Base-by-base conservation (phyloP, 192 early-diverging fungal species). In the Coemansia sp. region DNA sequence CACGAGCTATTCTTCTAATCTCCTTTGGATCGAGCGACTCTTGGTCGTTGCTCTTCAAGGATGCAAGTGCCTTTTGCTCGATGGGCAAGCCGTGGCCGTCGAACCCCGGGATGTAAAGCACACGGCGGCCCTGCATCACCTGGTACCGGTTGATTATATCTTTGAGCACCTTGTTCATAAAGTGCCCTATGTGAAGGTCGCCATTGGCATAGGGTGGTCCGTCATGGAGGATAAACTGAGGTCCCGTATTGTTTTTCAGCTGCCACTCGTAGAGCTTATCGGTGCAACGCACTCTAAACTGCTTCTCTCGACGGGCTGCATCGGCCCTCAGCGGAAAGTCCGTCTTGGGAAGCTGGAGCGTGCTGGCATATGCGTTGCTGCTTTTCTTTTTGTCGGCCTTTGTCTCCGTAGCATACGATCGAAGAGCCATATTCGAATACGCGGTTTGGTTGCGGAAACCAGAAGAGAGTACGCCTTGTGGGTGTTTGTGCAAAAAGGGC, bases 121-220 rank as follows among this genome's bases (percentile, higher is more conserved):
- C 87, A 53, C 80, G 84, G 27, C 79, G 77, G 26, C 88, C 88
- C 29, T 77, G 75, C 54, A 87, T 79, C 2, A 88, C 74, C 39
- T 84, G 80, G 59, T 88, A 82, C 18, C 88, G 79, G 55, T 87
- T 85, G 32, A 87, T 67, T 22, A 91, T 84, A 39, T 91, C 88
- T 62, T 91, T 91, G 18, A 89, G 75, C 35, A 91, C 77, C 68
- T 87, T 88, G 75, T 91, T 91, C 68, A 91, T 78, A 27, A 86
- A 86, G 43, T 91, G 88, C 3, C 81, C 84, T 41, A 82, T 78
- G 58, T 91, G 85, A 17, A 88, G 62, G 40, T 78, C 75, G 22
- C 87, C 88, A 58, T 91, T 87, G 29, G 87, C 88, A 59, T 91
- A 91, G 18, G 88, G 88, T 27, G 88, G 88, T 17, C 88, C 87